These are phyloP conservation scores for Onygenales sp. DNA, from an alignment of 2,329 filamentous ascomycete species.

Conservation along the genomic window DNA sequence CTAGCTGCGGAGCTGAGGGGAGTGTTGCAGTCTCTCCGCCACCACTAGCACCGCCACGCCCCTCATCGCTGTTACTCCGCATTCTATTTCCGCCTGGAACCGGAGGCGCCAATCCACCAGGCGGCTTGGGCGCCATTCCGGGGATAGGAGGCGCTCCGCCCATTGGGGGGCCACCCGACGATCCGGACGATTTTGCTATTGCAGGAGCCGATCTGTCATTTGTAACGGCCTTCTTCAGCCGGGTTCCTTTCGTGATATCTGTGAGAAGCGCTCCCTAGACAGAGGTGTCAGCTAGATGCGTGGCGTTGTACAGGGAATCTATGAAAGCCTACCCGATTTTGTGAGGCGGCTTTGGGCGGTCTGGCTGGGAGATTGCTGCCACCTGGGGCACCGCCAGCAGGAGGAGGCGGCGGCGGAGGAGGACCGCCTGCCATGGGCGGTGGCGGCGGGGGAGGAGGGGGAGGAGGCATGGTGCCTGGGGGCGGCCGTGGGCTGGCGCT, in stretches of 20 bases:
- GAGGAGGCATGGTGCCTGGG: conserved; percentile 33
- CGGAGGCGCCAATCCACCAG: conserved; percentile 61
- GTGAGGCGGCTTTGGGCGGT: conserved; percentile 46
- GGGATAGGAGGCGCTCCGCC: conserved; percentile 78
- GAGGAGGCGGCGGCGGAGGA: conserved; percentile 55
- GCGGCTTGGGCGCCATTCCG: conserved; percentile 44
- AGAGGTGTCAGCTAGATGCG: conserved; percentile 11
- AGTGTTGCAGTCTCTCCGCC: conserved; percentile 47
- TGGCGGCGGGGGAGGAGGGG: conserved; percentile 61
- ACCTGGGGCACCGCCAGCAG: conserved; percentile 45
- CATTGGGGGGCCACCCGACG: conserved; percentile 51
- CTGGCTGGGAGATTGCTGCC: conserved; percentile 42
- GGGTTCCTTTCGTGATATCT: conserved; percentile 75
- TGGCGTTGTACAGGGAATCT: neutral
- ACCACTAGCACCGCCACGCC: conserved; percentile 24
- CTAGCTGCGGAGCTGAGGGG: conserved; percentile 69
- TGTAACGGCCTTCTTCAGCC: conserved; percentile 75
- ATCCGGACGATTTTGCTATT: conserved; percentile 48
- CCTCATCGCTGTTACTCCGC: conserved; percentile 75
- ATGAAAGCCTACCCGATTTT: conserved; percentile 51
- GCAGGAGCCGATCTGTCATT: conserved; percentile 85
- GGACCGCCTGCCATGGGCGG: conserved; percentile 48
- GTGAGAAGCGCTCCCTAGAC: conserved; percentile 70
- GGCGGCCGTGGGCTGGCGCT: neutral
- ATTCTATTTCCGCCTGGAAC: conserved; percentile 56